Evolutionary conservation across 179 eudicot genomes (phyloP), one percentile per base, ranked within the genome.

Genomic region (Beta corolliflora): DNA sequence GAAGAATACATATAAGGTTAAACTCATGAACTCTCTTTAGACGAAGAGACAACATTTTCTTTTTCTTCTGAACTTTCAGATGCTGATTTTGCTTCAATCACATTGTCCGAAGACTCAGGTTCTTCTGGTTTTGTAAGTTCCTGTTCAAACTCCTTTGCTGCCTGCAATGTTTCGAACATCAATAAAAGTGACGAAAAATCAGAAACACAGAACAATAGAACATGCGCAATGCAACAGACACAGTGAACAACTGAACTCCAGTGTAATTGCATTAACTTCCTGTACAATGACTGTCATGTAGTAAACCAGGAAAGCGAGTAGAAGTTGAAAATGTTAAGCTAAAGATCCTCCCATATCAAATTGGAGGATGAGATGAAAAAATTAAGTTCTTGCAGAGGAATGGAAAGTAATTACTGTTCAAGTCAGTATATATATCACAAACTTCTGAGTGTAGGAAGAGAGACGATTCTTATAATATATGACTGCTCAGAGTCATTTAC

Each of bases 91-190:
- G 87, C 88, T n/a, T 75, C 87, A 0, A 86, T 76, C 3, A 84
- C 70, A 25, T 88, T 91, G 11, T 75, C 79, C 7, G 84, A 60
- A 60, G 94, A 64, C 77, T 83, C 91, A 0, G 89, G 81, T 68
- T 91, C 97, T 72, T 76, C 85, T 21, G 87, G 87, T 23, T 93
- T 94, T 83, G 89, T 94, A 71, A 94, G 89, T 88, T 94, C 98
- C 19, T 93, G 71, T 78, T 94, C 97, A 29, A 94, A 93, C 88
- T 94, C 98, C 83, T 94, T 94, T 48, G 98, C 98, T 1, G 98
- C 98, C 98, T 94, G 90, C 82, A 84, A 68, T 63, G 64, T 58
- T 41, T 59, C 2, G 45, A 36, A 73, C 60, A 83, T 71, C 50
- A 50, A 71, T 48, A 78, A 70, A 19, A 58, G 65, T 75, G 45